These are phyloP conservation scores for Pythium coloratum DNA, from an alignment of 352 stramenopile genomes.

Conservation along the genomic window DNA sequence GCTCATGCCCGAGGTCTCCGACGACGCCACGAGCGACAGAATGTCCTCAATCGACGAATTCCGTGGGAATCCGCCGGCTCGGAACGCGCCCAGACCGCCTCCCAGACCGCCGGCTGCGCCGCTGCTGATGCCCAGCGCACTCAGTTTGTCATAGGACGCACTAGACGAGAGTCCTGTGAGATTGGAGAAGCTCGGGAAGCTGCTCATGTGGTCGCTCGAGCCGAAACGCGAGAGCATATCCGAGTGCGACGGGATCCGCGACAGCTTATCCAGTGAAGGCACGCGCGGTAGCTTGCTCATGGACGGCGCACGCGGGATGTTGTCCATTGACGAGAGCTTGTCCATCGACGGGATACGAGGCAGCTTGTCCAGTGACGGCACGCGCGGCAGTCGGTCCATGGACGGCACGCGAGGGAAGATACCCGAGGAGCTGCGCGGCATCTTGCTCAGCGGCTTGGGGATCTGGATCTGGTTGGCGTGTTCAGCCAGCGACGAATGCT, in stretches of 20 bases:
- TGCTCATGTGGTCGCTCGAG: slow-evolving; percentile 64
- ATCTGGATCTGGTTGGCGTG: slow-evolving; percentile 69
- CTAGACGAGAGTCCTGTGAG: slow-evolving; percentile 61
- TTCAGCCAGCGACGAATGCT: slow-evolving; percentile 21
- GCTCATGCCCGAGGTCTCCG: slow-evolving; percentile 47
- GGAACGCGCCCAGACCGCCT: slow-evolving; percentile 4
- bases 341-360: slow-evolving; percentile 73
- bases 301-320: slow-evolving; percentile 61
- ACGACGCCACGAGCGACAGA: slow-evolving; percentile 79
- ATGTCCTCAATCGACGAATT: slow-evolving; percentile 90
- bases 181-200: slow-evolving; percentile 80
- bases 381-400: slow-evolving; percentile 61
- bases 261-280: slow-evolving; percentile 42
- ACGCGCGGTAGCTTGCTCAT: slow-evolving; percentile 70
- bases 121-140: slow-evolving; percentile 34
- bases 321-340: slow-evolving; percentile 54
- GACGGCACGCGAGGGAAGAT: slow-evolving; percentile 80
- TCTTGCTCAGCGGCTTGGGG: slow-evolving; percentile 77
- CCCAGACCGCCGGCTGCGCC: not conserved
- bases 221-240: slow-evolving; percentile 76
- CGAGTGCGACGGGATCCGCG: slow-evolving; percentile 52
- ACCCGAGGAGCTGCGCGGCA: slow-evolving; percentile 72
- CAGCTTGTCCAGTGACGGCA: slow-evolving; percentile 65
- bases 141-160: slow-evolving; percentile 79
- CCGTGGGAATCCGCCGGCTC: slow-evolving; percentile 52